phyloP scores from a whole-genome alignment of 176 grass and related monocot species.

The Eleusine indica region DNA sequence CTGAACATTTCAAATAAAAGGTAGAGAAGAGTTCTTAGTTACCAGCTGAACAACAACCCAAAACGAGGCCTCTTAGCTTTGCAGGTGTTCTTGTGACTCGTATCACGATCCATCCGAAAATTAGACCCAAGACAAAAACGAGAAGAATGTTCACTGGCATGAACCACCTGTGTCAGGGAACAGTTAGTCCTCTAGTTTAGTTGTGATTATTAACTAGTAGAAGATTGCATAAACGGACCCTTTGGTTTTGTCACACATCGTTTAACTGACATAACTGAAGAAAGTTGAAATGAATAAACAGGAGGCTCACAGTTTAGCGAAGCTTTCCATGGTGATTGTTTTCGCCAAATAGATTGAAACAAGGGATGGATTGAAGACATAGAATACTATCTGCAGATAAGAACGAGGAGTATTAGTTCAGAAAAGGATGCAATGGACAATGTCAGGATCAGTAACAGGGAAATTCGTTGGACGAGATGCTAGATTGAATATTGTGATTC shows the following conservation, averaged over 20 bases:
- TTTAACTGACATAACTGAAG: background rate
- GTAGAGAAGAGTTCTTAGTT: constrained; percentile 18
- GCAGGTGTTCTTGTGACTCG: constrained; percentile 62
- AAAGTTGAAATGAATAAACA: background rate
- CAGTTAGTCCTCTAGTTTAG: constrained; percentile 6
- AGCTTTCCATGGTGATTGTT: constrained; percentile 85
- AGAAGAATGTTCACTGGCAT: constrained; percentile 90
- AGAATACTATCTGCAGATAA: constrained; percentile 75
- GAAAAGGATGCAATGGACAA: background rate
- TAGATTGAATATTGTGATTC: background rate
- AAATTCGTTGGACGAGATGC: background rate
- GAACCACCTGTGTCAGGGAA: constrained; percentile 69
- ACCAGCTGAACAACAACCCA: constrained; percentile 92
- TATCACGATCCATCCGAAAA: constrained; percentile 71
- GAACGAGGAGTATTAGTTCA: background rate
- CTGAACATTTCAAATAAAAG: background rate
- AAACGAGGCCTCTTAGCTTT: constrained; percentile 68
- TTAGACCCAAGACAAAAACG: constrained; percentile 59
- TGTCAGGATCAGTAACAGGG: background rate
- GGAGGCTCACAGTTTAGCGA: constrained; percentile 65
- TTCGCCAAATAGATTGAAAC: constrained; percentile 54
- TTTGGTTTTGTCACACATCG: background rate
- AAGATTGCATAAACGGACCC: background rate
- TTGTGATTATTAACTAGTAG: background rate
- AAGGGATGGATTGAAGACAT: constrained; percentile 81